Conservation (phyloP, 768 basidiomycete species). For the Clathrus columnatus region DNA sequence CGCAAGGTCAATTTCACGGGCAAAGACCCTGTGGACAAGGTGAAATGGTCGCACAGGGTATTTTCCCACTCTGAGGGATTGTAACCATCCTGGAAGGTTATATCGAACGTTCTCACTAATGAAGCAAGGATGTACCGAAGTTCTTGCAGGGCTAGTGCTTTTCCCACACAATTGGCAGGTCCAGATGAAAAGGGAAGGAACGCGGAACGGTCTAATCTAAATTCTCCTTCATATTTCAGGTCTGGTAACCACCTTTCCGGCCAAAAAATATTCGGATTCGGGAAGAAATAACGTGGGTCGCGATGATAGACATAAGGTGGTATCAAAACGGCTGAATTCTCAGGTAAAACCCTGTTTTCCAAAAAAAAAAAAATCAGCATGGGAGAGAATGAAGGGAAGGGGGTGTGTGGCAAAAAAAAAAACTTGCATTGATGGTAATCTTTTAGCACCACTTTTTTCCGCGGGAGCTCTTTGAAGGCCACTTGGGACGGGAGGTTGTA, state of each 20-base stretch:
- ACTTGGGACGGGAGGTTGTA: constrained; percentile 41
- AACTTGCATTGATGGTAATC: constrained; percentile 34
- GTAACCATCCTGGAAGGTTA: constrained; percentile 27
- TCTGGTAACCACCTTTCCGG: constrained; percentile 31
- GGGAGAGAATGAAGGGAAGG: not conserved
- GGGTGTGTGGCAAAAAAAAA: not conserved
- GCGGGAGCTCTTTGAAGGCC: constrained; percentile 37
- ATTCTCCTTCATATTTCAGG: not conserved
- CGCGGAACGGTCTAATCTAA: not conserved
- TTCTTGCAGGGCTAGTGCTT: constrained; percentile 36
- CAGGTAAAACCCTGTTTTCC: not conserved
- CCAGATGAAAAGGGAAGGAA: constrained; percentile 28
- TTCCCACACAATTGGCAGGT: constrained; percentile 43
- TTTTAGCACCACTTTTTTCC: constrained; percentile 27
- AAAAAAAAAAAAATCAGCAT: not conserved
- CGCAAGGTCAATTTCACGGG: not conserved
- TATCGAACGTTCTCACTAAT: constrained; percentile 30
- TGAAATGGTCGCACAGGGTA: constrained; percentile 23
- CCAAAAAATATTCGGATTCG: constrained; percentile 35
- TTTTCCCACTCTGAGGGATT: constrained; percentile 20
- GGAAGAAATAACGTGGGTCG: constrained; percentile 35
- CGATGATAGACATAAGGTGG: constrained; percentile 25
- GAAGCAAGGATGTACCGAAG: constrained; percentile 31
- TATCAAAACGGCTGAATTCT: not conserved
- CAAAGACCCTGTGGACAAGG: constrained; percentile 21